Conservation (phyloP, 768 basidiomycete species). For the Suillus tomentosus region DNA sequence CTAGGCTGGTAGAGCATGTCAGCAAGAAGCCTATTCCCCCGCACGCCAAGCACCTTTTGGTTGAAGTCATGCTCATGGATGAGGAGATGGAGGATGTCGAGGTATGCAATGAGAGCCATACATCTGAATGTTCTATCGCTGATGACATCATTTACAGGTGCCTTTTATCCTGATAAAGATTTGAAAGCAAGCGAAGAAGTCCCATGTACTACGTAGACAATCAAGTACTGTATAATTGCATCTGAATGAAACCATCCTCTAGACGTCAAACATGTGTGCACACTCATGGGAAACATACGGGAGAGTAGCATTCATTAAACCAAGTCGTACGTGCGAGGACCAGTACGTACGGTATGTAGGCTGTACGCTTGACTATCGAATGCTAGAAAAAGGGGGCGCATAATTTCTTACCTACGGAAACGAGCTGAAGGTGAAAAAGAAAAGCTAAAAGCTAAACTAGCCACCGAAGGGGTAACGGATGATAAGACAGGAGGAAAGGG, state of each 20-base stretch:
- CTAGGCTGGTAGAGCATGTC: constrained; percentile 87
- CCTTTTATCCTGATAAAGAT: constrained; percentile 81
- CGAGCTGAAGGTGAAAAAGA: constrained; percentile 26
- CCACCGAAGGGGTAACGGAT: constrained; percentile 25
- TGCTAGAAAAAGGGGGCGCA: constrained; percentile 22
- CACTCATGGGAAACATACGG: background rate
- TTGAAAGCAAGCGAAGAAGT: constrained; percentile 31
- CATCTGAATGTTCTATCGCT: background rate
- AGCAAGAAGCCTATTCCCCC: constrained; percentile 92
- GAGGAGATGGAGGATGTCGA: constrained; percentile 95
- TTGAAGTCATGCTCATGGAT: constrained; percentile 94
- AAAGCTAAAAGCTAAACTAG: constrained; percentile 22
- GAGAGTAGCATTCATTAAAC: constrained; percentile 3
- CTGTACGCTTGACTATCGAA: constrained; percentile 14
- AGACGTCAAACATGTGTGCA: background rate
- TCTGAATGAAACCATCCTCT: background rate
- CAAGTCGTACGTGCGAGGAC: background rate
- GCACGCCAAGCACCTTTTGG: constrained; percentile 81
- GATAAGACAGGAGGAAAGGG: background rate
- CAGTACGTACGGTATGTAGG: background rate
- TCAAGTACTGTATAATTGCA: constrained; percentile 13
- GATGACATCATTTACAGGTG: constrained; percentile 46
- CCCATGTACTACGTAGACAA: constrained; percentile 10
- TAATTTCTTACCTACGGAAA: constrained; percentile 50
- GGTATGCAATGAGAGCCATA: constrained; percentile 39